These are phyloP conservation scores for Buxus sempervirens DNA, from an alignment of 164 flowering plant species.

Conservation along the genomic window DNA sequence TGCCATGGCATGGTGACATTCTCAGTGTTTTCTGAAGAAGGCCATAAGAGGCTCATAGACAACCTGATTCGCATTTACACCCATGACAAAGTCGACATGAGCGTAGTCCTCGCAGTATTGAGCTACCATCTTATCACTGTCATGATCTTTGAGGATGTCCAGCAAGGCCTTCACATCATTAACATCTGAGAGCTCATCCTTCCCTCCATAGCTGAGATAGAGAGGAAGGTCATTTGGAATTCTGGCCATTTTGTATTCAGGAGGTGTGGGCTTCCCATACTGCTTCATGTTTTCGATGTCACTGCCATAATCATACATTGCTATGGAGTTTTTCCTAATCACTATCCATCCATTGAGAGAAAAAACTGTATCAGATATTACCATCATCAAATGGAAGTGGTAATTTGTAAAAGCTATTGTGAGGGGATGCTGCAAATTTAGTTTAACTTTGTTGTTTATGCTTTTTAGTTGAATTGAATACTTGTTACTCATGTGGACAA, in stretches of 20 bases:
- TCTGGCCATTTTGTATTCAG: constrained; percentile 57
- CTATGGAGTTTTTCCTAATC: constrained; percentile 51
- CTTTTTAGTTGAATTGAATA: too few species aligned
- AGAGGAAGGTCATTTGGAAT: constrained; percentile 69
- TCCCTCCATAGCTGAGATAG: constrained; percentile 72
- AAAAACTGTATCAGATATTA: neutral
- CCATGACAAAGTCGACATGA: constrained; percentile 75
- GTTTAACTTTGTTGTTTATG: too few species aligned
- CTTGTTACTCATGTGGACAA: too few species aligned
- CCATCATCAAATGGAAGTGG: too few species aligned
- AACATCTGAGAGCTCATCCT: constrained; percentile 58
- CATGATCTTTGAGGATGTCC: constrained; percentile 51
- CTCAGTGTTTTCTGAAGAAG: constrained; percentile 48
- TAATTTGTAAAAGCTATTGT: too few species aligned
- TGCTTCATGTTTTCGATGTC: constrained; percentile 46
- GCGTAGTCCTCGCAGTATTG: constrained; percentile 59
- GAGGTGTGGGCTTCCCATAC: constrained; percentile 67
- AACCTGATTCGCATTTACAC: constrained; percentile 53
- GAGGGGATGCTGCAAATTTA: too few species aligned
- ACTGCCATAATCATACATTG: constrained; percentile 63
- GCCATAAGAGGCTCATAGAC: constrained; percentile 65
- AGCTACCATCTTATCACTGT: constrained; percentile 46
- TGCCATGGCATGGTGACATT: neutral
- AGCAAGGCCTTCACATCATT: constrained; percentile 55
- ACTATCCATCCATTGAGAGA: constrained; percentile 30